A percentile compares a stretch with the other conserved stretches of the same genome.
These are phyloP conservation scores for Arachnopeziza araneosa DNA, from an alignment of 2,329 filamentous ascomycete species.

Conservation along the genomic window DNA sequence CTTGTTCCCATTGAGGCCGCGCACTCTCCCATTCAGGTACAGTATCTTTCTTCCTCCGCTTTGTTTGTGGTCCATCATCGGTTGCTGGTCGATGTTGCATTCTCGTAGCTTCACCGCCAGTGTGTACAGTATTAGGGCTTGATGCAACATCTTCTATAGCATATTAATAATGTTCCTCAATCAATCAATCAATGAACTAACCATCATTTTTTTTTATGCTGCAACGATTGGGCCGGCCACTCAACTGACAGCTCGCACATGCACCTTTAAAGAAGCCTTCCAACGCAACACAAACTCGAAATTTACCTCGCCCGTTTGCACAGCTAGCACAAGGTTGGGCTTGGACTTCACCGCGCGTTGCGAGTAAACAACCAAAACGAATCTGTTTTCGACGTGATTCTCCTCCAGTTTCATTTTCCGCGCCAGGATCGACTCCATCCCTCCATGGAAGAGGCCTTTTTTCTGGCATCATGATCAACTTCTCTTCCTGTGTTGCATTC, in stretches of 20 bases:
- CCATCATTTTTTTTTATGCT: constrained; percentile 30
- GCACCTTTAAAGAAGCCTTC: constrained; percentile 32
- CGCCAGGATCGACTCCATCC: constrained; percentile 26
- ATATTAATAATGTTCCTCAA: background rate
- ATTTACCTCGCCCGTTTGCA: constrained; percentile 30
- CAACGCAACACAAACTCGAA: constrained; percentile 27
- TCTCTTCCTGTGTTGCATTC: constrained; percentile 25
- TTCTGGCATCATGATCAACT: constrained; percentile 28
- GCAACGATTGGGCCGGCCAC: constrained; percentile 29
- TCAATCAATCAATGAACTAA: constrained; percentile 10
- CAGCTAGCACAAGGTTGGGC: constrained; percentile 25
- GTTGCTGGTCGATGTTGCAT: constrained; percentile 5
- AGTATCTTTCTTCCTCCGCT: background rate
- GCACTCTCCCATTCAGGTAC: constrained; percentile 25
- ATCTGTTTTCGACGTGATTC: constrained; percentile 31
- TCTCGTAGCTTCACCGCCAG: constrained; percentile 7
- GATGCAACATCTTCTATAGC: constrained; percentile 5
- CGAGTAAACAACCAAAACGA: constrained; percentile 29
- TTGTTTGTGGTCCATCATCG: constrained; percentile 10
- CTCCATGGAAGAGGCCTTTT: constrained; percentile 27
- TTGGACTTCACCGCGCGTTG: constrained; percentile 27
- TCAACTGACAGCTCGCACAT: constrained; percentile 30
- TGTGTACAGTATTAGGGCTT: constrained; percentile 13
- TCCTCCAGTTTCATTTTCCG: constrained; percentile 29
- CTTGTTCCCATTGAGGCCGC: constrained; percentile 27